phyloP scores from a whole-genome alignment of 805 yeast genomes.

The Cyberlindnera euphorbiae region DNA sequence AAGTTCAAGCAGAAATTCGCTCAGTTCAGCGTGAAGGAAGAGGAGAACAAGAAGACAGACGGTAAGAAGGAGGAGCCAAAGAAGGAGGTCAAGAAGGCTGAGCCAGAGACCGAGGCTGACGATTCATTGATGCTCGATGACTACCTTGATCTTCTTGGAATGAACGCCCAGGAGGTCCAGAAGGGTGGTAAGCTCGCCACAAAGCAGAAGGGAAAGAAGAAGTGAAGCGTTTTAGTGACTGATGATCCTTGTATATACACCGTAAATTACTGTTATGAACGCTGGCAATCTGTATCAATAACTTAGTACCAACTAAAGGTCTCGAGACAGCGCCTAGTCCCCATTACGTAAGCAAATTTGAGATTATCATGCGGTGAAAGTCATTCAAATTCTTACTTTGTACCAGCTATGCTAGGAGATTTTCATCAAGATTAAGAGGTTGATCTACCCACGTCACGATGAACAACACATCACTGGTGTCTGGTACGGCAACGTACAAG shows the following conservation, averaged over 20 bases:
- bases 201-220: slow-evolving; percentile 41
- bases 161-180: slow-evolving; percentile 48
- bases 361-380: too few relatives aligned
- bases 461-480: slow-evolving; percentile 27
- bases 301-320: too few relatives aligned
- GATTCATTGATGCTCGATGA: slow-evolving; percentile 34
- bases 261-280: too few relatives aligned
- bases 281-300: too few relatives aligned
- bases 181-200: slow-evolving; percentile 50
- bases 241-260: slow-evolving; percentile 1
- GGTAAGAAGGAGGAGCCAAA: slow-evolving; percentile 5
- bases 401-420: too few relatives aligned
- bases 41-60: slow-evolving; percentile 18
- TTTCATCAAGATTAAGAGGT: too few relatives aligned
- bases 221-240: too few relatives aligned
- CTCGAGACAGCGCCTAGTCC: too few relatives aligned
- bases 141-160: slow-evolving; percentile 57
- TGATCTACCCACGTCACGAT: too few relatives aligned
- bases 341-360: too few relatives aligned
- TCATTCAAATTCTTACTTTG: too few relatives aligned
- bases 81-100: slow-evolving; percentile 6
- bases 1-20: slow-evolving; percentile 68
- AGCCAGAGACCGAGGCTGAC: slow-evolving; percentile 7
- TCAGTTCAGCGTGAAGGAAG: slow-evolving; percentile 39
- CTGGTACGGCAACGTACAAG: slow-evolving; percentile 52